Evolutionary conservation across 768 basidiomycete genomes (phyloP).

Genomic region (Pulveroboletus sp.): DNA sequence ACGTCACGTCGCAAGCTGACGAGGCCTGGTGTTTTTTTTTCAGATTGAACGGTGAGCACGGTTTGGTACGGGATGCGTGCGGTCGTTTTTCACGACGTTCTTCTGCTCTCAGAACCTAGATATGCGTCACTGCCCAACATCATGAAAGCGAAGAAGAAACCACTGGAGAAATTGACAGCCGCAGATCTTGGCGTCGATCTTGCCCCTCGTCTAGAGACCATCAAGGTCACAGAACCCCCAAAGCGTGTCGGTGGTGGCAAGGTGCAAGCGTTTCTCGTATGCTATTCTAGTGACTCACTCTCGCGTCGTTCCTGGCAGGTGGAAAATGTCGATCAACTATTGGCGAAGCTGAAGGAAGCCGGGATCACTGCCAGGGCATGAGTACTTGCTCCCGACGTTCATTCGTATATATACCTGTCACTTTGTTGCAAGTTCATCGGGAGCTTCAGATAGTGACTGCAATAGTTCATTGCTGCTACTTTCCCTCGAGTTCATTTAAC

Average conservation of each 20-base stretch:
- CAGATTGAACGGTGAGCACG: slow-evolving; percentile 71
- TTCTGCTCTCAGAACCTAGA: slow-evolving; percentile 66
- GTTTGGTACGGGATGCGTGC: background rate
- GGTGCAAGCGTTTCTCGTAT: slow-evolving; percentile 37
- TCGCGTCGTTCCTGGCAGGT: slow-evolving; percentile 41
- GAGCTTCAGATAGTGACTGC: slow-evolving; percentile 14
- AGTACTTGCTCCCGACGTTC: background rate
- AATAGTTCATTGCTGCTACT: slow-evolving; percentile 7
- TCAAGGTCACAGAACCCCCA: slow-evolving; percentile 87
- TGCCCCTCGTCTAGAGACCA: slow-evolving; percentile 73
- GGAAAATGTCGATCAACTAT: slow-evolving; percentile 81
- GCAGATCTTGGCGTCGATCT: slow-evolving; percentile 82
- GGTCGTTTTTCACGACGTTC: background rate
- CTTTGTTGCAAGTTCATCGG: background rate
- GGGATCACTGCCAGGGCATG: slow-evolving; percentile 45
- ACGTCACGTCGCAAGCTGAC: too few relatives aligned
- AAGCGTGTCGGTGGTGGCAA: slow-evolving; percentile 90
- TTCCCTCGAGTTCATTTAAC: background rate
- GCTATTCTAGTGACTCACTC: background rate
- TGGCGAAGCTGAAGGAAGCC: slow-evolving; percentile 85
- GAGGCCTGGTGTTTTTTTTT: background rate
- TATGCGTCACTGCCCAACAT: slow-evolving; percentile 97
- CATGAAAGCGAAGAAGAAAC: slow-evolving; percentile 99
- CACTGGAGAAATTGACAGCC: slow-evolving; percentile 76
- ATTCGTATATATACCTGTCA: slow-evolving; percentile 1